These are phyloP conservation scores for Mycena latifolia DNA, from an alignment of 768 basidiomycete species.

Conservation along the genomic window DNA sequence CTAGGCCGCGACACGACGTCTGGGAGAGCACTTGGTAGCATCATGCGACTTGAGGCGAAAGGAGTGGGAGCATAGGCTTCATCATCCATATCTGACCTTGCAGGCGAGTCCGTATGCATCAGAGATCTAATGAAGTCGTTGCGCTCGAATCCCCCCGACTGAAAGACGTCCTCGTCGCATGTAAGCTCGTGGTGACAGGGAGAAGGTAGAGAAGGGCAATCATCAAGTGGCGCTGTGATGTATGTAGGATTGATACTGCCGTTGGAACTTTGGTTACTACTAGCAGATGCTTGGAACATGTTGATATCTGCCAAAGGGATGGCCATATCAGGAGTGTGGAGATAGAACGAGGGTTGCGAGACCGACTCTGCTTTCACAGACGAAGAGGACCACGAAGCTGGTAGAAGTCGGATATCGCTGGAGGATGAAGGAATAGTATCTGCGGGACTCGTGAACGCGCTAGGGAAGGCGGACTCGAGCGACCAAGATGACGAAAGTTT, in stretches of 20 bases:
- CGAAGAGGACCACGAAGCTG: conserved; percentile 19
- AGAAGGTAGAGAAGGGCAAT: not conserved
- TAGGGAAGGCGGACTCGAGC: conserved; percentile 18
- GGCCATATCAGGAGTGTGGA: conserved; percentile 2
- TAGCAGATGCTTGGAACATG: conserved; percentile 2
- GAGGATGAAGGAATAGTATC: not conserved
- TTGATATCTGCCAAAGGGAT: conserved; percentile 5
- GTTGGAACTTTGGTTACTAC: not conserved
- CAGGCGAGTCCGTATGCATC: conserved; percentile 5
- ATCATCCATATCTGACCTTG: not conserved
- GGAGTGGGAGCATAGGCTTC: not conserved
- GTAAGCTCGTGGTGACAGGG: not conserved
- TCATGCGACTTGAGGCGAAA: too few relatives aligned
- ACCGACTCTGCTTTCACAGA: conserved; percentile 7
- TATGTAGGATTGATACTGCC: conserved; percentile 19
- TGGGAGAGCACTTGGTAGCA: not conserved
- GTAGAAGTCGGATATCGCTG: not conserved
- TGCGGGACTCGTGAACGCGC: conserved; percentile 11
- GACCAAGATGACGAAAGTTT: conserved; percentile 25
- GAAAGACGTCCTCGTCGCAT: conserved; percentile 15
- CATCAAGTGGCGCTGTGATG: conserved; percentile 16
- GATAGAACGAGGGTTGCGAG: not conserved
- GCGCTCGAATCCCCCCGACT: not conserved
- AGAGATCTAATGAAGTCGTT: conserved; percentile 13
- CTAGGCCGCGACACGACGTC: conserved; percentile 20